These are phyloP conservation scores for Trichoderma oligosporum DNA, from an alignment of 2,329 filamentous ascomycete species.

Conservation along the genomic window DNA sequence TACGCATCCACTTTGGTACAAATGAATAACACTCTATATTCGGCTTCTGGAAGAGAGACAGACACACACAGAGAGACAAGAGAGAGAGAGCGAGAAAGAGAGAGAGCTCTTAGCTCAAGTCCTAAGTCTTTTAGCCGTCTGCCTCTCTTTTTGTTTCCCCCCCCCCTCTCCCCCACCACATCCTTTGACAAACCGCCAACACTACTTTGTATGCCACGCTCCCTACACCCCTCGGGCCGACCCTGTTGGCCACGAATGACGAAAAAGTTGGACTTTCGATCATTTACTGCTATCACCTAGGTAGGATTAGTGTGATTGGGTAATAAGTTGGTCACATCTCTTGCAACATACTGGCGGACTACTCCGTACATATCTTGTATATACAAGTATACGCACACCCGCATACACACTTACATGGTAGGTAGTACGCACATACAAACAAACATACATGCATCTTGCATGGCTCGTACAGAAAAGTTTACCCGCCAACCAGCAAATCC, in stretches of 20 bases:
- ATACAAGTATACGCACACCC: constrained; percentile 7
- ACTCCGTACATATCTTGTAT: constrained; percentile 10
- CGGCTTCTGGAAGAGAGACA: constrained; percentile 14
- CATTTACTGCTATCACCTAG: not conserved
- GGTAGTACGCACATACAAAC: constrained; percentile 6
- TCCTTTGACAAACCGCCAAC: constrained; percentile 6
- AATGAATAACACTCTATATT: not conserved
- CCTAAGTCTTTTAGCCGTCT: not conserved
- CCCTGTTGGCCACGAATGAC: constrained; percentile 8
- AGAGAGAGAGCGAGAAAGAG: too few species aligned
- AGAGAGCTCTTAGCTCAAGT: too few species aligned
- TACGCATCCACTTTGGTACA: constrained; percentile 2
- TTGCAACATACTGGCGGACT: too few species aligned
- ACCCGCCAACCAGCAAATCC: constrained; percentile 7
- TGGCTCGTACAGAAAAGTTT: constrained; percentile 10
- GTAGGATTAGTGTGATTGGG: not conserved
- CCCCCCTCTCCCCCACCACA: not conserved
- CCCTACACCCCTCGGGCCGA: constrained; percentile 12
- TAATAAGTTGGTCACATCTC: too few species aligned
- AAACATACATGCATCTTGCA: constrained; percentile 13
- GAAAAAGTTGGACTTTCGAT: not conserved
- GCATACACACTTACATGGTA: constrained; percentile 11
- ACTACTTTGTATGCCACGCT: constrained; percentile 7
- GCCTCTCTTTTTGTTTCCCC: not conserved
- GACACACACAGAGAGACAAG: too few species aligned